Evolutionary conservation across 2,329 filamentous ascomycete species (phyloP).

Genomic region (Cyphellophora europaea): DNA sequence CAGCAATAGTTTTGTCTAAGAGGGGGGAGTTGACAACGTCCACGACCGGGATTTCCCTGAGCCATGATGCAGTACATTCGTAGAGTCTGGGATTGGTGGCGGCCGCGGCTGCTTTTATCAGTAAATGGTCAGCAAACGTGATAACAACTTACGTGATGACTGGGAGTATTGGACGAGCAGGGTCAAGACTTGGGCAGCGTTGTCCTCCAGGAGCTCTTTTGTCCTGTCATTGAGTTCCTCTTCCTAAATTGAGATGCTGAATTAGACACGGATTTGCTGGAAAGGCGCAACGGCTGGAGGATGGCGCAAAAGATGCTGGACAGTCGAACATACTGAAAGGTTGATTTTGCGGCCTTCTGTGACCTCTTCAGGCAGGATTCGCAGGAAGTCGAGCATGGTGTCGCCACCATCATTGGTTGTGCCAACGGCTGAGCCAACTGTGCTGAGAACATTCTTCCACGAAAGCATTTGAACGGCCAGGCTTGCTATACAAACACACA

Average conservation of each 20-base stretch:
- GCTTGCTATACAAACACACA: constrained; percentile 90
- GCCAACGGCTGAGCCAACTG: constrained; percentile 67
- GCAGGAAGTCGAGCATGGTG: constrained; percentile 89
- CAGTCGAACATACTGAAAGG: constrained; percentile 83
- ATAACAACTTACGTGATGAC: constrained; percentile 64
- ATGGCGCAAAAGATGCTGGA: constrained; percentile 30
- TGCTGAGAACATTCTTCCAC: constrained; percentile 86
- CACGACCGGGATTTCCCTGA: constrained; percentile 78
- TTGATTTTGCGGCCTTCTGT: constrained; percentile 99
- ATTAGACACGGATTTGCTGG: constrained; percentile 40
- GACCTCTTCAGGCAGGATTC: constrained; percentile 95
- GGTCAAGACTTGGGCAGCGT: constrained; percentile 76
- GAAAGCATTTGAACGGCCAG: constrained; percentile 91
- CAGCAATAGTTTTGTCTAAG: constrained; percentile 69
- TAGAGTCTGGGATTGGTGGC: constrained; percentile 82
- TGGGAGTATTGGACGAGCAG: constrained; percentile 85
- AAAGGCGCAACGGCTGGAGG: constrained; percentile 33
- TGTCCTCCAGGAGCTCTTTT: constrained; percentile 80
- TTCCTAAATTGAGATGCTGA: constrained; percentile 58
- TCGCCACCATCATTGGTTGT: constrained; percentile 61
- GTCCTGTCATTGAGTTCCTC: constrained; percentile 84
- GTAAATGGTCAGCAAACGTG: constrained; percentile 1
- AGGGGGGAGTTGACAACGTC: constrained; percentile 80
- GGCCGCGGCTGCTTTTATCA: constrained; percentile 51
- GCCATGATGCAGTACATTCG: constrained; percentile 94